A percentile compares a stretch with the other conserved stretches of the same genome.
These are phyloP conservation scores for Phycomyces blakesleeanus DNA, from an alignment of 192 early-diverging fungal species.

Conservation along the genomic window DNA sequence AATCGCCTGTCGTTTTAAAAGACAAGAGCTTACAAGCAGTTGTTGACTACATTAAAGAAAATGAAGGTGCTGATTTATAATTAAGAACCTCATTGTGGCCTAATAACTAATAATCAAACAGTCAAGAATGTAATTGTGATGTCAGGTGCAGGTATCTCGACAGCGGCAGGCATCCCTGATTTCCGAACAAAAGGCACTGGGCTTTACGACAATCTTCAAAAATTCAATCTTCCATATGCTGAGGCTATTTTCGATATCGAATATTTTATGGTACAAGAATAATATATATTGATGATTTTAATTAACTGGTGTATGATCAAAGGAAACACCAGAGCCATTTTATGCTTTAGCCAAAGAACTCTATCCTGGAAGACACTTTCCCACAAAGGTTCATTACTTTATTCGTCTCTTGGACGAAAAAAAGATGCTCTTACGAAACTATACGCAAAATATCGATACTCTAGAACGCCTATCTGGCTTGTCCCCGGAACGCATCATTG, in stretches of 20 bases:
- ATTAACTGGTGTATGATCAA: background rate
- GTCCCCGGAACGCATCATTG: constrained; percentile 65
- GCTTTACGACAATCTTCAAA: constrained; percentile 85
- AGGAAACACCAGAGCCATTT: constrained; percentile 82
- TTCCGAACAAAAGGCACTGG: constrained; percentile 92
- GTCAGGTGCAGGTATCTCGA: constrained; percentile 91
- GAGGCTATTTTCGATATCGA: constrained; percentile 93
- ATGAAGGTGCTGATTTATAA: too few relatives aligned
- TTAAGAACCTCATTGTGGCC: too few relatives aligned
- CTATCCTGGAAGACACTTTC: constrained; percentile 75
- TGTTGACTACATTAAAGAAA: too few relatives aligned
- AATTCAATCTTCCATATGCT: constrained; percentile 88
- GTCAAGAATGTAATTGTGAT: constrained; percentile 77
- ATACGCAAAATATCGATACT: constrained; percentile 97
- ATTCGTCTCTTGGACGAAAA: constrained; percentile 71
- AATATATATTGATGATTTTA: too few relatives aligned
- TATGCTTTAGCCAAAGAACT: constrained; percentile 87
- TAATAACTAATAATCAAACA: constrained; percentile 20
- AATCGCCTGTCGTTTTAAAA: too few relatives aligned
- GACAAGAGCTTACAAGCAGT: too few relatives aligned
- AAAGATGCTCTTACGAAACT: constrained; percentile 71
- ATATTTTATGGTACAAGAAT: constrained; percentile 64
- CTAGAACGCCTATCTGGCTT: constrained; percentile 86
- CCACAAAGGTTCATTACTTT: constrained; percentile 88
- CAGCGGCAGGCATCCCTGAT: constrained; percentile 84